Evolutionary conservation across 768 basidiomycete genomes (phyloP).

Genomic region (Termitomyces sp.): DNA sequence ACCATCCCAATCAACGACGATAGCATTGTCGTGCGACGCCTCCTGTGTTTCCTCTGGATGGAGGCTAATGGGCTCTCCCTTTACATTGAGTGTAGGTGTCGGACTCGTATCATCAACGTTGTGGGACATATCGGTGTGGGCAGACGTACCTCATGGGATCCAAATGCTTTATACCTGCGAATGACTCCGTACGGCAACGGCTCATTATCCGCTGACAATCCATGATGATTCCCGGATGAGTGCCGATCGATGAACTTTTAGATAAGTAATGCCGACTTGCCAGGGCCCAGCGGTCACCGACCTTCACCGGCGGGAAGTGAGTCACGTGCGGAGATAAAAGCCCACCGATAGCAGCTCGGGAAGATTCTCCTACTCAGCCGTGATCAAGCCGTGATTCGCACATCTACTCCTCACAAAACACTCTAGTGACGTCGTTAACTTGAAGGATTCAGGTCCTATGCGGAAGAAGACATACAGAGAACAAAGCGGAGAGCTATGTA

Average conservation of each 20-base stretch:
- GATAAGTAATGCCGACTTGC: too few species aligned
- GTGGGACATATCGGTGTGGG: conserved; percentile 5
- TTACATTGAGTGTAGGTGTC: background rate
- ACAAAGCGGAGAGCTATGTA: background rate
- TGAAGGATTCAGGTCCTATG: too few species aligned
- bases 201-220: background rate
- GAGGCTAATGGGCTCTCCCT: background rate
- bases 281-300: too few species aligned
- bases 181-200: background rate
- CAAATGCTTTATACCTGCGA: background rate
- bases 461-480: background rate
- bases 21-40: background rate
- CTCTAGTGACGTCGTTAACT: too few species aligned
- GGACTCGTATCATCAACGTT: conserved; percentile 5
- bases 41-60: background rate
- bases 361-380: too few species aligned
- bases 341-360: too few species aligned
- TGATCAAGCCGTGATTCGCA: too few species aligned
- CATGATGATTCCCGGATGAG: background rate
- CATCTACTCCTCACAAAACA: too few species aligned
- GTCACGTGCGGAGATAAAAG: too few species aligned
- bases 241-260: background rate
- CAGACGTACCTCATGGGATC: background rate
- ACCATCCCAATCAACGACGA: conserved; percentile 64
- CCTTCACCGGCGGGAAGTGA: too few species aligned